phyloP scores from a whole-genome alignment of 2,329 filamentous ascomycete genomes.

The Penicillium frequentans region DNA sequence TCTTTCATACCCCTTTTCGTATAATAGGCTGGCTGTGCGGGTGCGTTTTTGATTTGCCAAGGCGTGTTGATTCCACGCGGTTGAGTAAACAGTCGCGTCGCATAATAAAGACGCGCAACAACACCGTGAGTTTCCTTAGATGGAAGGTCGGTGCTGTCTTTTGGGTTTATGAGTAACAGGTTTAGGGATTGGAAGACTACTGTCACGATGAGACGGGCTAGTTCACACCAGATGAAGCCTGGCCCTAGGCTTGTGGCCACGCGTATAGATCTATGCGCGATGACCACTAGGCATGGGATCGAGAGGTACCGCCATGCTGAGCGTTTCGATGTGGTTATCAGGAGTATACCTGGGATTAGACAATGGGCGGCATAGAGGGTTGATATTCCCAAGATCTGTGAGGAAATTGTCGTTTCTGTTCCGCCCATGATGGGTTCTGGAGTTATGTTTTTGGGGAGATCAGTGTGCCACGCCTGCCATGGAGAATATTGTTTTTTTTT shows the following conservation, averaged over 20 bases:
- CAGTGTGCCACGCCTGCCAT: background rate
- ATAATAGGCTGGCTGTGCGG: slow-evolving; percentile 17
- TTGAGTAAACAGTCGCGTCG: slow-evolving; percentile 5
- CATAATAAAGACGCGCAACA: slow-evolving; percentile 3
- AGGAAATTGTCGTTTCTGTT: background rate
- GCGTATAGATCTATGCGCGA: background rate
- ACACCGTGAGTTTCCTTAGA: background rate
- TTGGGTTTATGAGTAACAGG: slow-evolving; percentile 13
- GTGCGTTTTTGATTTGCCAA: slow-evolving; percentile 22
- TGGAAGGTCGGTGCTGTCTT: slow-evolving; percentile 8
- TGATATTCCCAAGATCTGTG: background rate
- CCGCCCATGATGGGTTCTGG: background rate
- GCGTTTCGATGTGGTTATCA: slow-evolving; percentile 9
- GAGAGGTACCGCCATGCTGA: slow-evolving; percentile 13
- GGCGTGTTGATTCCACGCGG: slow-evolving; percentile 22
- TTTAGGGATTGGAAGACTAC: slow-evolving; percentile 11
- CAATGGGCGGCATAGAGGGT: slow-evolving; percentile 3
- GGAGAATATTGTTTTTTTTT: background rate
- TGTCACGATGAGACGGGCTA: slow-evolving; percentile 4
- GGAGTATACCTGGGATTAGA: slow-evolving; percentile 10
- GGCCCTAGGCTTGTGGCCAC: background rate
- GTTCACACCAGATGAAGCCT: slow-evolving; percentile 12
- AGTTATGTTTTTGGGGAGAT: background rate
- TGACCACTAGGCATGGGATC: slow-evolving; percentile 9
- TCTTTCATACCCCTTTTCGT: background rate